phyloP scores from a whole-genome alignment of 768 basidiomycete genomes.

The Lactifluus piperatus region DNA sequence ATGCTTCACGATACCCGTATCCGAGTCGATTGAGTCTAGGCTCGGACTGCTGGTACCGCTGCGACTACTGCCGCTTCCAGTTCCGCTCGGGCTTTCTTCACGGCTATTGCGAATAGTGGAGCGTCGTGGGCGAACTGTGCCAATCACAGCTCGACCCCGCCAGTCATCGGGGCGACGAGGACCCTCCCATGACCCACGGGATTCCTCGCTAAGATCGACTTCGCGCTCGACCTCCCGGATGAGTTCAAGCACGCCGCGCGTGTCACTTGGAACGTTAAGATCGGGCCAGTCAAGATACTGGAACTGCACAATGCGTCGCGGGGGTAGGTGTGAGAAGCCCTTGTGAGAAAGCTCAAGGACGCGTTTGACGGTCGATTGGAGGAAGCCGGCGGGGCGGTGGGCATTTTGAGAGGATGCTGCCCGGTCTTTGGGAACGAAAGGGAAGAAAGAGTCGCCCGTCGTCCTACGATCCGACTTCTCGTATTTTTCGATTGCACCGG shows the following conservation, averaged over 20 bases:
- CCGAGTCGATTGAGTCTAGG: constrained; percentile 37
- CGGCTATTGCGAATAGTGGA: constrained; percentile 2
- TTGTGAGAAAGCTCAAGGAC: constrained; percentile 62
- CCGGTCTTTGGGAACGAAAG: constrained; percentile 1
- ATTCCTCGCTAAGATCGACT: constrained; percentile 21
- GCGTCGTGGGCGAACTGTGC: constrained; percentile 7
- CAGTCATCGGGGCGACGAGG: constrained; percentile 24
- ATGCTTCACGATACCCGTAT: constrained; percentile 47
- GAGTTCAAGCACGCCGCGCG: constrained; percentile 63
- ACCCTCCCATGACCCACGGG: constrained; percentile 21
- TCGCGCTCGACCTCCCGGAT: constrained; percentile 56
- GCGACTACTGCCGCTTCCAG: constrained; percentile 9
- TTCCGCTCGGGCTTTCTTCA: constrained; percentile 16
- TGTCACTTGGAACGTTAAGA: constrained; percentile 86
- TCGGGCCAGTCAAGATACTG: constrained; percentile 97
- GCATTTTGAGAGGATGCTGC: background rate
- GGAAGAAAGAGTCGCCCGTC: constrained; percentile 30
- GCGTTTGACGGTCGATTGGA: constrained; percentile 40
- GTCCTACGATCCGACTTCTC: constrained; percentile 21
- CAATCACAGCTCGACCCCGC: constrained; percentile 9
- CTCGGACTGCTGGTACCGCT: constrained; percentile 16
- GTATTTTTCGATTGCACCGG: constrained; percentile 36
- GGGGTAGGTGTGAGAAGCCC: constrained; percentile 46
- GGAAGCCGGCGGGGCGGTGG: constrained; percentile 18
- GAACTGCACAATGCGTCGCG: constrained; percentile 71